These are phyloP conservation scores for Candida tunisiensis DNA, from an alignment of 1,139 yeast genomes.

Conservation along the genomic window DNA sequence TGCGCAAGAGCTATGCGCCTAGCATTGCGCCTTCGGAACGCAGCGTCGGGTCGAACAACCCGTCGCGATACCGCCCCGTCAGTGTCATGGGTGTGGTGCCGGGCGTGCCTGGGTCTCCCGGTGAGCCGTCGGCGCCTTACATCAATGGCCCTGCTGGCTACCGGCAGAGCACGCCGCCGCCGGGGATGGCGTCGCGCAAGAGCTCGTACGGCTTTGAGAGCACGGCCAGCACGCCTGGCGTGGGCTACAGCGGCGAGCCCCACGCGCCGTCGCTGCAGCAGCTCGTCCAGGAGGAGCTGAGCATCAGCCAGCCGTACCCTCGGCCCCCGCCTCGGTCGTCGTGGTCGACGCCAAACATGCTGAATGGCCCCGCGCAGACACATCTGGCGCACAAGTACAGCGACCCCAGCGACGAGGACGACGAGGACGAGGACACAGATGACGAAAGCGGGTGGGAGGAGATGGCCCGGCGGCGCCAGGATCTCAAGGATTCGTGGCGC, in stretches of 20 bases:
- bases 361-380: slow-evolving; percentile 4
- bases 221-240: too few relatives aligned
- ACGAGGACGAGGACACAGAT: slow-evolving; percentile 18
- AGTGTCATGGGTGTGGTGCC: slow-evolving; percentile 1
- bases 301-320: slow-evolving; percentile 4
- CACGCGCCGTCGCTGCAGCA: slow-evolving; percentile 1
- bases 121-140: not conserved
- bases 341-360: slow-evolving; percentile 4
- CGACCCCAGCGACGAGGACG: too few relatives aligned
- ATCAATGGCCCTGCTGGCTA: not conserved
- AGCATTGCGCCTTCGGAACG: slow-evolving; percentile 2
- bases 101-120: slow-evolving; percentile 1
- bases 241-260: slow-evolving; percentile 3
- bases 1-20: slow-evolving; percentile 4
- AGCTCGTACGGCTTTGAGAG: too few relatives aligned
- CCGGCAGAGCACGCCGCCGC: too few relatives aligned
- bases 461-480: slow-evolving; percentile 15
- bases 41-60: slow-evolving; percentile 1
- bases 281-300: slow-evolving; percentile 1
- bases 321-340: slow-evolving; percentile 2
- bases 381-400: slow-evolving; percentile 5
- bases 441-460: slow-evolving; percentile 18
- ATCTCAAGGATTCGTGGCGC: slow-evolving; percentile 12
- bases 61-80: slow-evolving; percentile 2
- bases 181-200: too few relatives aligned